Base-by-base conservation (phyloP, 768 basidiomycete species). In the Flagelloscypha sp. region DNA sequence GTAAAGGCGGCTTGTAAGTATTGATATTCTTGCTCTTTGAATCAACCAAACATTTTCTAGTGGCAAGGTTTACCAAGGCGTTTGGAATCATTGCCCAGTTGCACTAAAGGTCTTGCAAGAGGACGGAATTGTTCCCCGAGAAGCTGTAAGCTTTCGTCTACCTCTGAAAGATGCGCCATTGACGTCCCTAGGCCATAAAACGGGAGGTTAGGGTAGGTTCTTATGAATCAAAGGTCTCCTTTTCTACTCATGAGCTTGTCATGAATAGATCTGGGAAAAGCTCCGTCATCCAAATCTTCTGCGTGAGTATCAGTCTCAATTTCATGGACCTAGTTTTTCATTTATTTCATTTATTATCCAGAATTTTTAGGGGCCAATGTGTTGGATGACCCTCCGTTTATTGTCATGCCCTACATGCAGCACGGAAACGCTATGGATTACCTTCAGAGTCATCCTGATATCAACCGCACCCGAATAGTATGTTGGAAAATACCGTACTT, bases 1-100 rank as follows among this genome's bases (percentile, higher is more conserved):
- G 53, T 5, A 17, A 44, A 12, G 55, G 55, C 6, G 53, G 48
- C 18, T 56, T 56, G 50, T 50, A 28, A 12, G 50, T 46, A 29
- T 5, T n/a, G 30, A 11, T 5, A 11, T 17, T 30, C 18, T 35
- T 8, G 24, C 12, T 24, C 12, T 5, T 27, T 24, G 7, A 7
- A 9, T 13, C 12, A 19, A 6, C 7, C 24, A 11, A 8, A 11
- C 21, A 5, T 12, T 16, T 6, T n/a, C 29, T 27, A 45, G 44
- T 34, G 44, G 43, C n/a, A 22, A 39, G 9, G 43, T 45, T 5
- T 44, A 24, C 27, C 30, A 38, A n/a, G 44, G 43, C 6, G 38
- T 20, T 1, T 45, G 44, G 44, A 39, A 45, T 19, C 27, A 35
- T 16, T 44, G 43, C 7, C 30, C 36, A n/a, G 44, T 45, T 15